Evolutionary conservation across 2,329 filamentous ascomycete genomes (phyloP).

Genomic region (Monilinia fructigena): DNA sequence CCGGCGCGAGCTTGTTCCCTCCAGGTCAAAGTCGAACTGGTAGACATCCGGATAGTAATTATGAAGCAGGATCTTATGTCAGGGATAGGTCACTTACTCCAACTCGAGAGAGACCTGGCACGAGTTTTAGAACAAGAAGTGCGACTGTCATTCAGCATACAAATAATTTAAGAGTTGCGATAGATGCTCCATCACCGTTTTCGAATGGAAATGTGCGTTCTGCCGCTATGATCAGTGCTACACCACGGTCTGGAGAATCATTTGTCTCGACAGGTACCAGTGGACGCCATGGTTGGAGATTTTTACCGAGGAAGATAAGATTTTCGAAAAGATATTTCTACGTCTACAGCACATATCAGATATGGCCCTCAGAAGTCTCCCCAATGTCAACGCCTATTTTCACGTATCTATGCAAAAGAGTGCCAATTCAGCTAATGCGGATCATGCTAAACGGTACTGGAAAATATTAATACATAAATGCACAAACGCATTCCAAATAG

Average conservation of each 20-base stretch:
- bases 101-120: constrained; percentile 49
- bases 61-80: constrained; percentile 52
- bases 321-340: constrained; percentile 80
- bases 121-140: constrained; percentile 38
- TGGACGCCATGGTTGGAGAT: constrained; percentile 46
- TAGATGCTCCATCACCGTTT: constrained; percentile 52
- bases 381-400: constrained; percentile 67
- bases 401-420: constrained; percentile 61
- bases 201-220: constrained; percentile 52
- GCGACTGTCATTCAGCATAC: constrained; percentile 39
- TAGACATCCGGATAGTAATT: constrained; percentile 33
- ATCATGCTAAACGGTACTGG: constrained; percentile 64
- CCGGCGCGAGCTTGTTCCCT: constrained; percentile 34
- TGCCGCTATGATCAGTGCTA: constrained; percentile 52
- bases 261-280: constrained; percentile 55
- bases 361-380: constrained; percentile 68
- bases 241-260: constrained; percentile 79
- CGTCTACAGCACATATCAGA: constrained; percentile 73
- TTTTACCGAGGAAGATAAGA: constrained; percentile 73
- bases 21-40: constrained; percentile 23
- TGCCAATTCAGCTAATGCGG: constrained; percentile 57
- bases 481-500: constrained; percentile 67
- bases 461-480: constrained; percentile 70
- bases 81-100: constrained; percentile 55
- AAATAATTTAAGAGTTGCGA: constrained; percentile 51